A percentile compares a stretch with the other conserved stretches of the same genome.
phyloP scores from a whole-genome alignment of 2,329 filamentous ascomycete genomes.

The Ophiocordyceps robertsii region DNA sequence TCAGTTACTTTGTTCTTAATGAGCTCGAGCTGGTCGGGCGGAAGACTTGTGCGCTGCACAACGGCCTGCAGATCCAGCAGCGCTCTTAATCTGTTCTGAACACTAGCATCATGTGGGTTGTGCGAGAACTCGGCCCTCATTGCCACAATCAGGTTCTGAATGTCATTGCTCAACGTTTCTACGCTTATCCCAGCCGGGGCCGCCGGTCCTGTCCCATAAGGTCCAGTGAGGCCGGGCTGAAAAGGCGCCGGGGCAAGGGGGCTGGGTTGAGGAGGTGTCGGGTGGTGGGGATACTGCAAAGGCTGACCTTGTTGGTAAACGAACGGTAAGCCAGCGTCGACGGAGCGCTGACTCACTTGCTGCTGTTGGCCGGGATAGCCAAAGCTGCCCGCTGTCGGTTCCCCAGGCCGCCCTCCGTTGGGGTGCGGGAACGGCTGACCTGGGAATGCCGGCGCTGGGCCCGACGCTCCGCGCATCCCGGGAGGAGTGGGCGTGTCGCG shows the following conservation, averaged over 20 bases:
- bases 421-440: conserved; percentile 13
- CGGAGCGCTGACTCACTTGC: conserved; percentile 12
- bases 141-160: conserved; percentile 62
- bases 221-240: conserved; percentile 25
- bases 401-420: conserved; percentile 16
- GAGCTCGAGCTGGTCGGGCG: conserved; percentile 67
- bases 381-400: conserved; percentile 3
- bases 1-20: conserved; percentile 76
- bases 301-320: not conserved
- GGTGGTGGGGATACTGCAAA: conserved; percentile 21
- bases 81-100: conserved; percentile 70
- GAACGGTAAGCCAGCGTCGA: not conserved
- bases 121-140: conserved; percentile 62
- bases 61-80: conserved; percentile 67
- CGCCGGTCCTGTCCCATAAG: conserved; percentile 18
- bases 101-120: conserved; percentile 61
- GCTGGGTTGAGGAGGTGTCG: conserved; percentile 25
- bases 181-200: conserved; percentile 41
- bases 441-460: conserved; percentile 11
- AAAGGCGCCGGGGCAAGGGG: conserved; percentile 23
- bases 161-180: conserved; percentile 69
- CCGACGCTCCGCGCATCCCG: conserved; percentile 19
- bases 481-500: conserved; percentile 66
- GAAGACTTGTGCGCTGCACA: conserved; percentile 64
- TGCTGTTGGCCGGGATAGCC: conserved; percentile 11